phyloP scores from a whole-genome alignment of 768 basidiomycete species.

The Myochromella boudieri region DNA sequence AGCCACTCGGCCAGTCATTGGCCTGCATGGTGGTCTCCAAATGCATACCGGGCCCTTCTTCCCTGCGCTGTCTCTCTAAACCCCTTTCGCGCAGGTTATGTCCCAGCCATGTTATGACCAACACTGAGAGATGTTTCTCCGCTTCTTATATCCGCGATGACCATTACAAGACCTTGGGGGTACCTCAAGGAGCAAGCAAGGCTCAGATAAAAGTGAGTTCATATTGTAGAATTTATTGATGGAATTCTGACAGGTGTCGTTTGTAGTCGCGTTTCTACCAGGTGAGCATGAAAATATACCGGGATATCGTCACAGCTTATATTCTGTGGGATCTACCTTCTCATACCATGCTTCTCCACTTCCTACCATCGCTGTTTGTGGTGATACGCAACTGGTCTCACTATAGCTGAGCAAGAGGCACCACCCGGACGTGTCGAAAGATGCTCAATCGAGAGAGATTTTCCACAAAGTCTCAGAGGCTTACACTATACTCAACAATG shows the following conservation, averaged over 20 bases:
- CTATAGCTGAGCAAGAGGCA: constrained; percentile 44
- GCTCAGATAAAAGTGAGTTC: constrained; percentile 41
- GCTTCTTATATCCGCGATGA: constrained; percentile 20
- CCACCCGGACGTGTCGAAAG: constrained; percentile 48
- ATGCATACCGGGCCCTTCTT: background rate
- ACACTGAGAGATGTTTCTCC: constrained; percentile 17
- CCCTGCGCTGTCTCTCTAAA: background rate
- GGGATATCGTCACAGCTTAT: background rate
- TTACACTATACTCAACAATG: constrained; percentile 43
- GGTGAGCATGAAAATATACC: too few species aligned
- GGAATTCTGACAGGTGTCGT: background rate
- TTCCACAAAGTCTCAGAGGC: constrained; percentile 44
- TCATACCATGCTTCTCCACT: background rate
- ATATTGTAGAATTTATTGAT: background rate
- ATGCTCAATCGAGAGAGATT: constrained; percentile 35
- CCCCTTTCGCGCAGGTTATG: background rate
- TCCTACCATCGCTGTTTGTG: background rate
- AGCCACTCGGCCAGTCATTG: too few species aligned
- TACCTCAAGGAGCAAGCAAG: constrained; percentile 36
- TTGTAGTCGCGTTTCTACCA: constrained; percentile 42
- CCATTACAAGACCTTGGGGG: constrained; percentile 42
- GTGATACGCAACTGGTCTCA: background rate
- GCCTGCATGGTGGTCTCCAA: background rate
- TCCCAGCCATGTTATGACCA: background rate
- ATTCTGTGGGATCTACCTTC: background rate